phyloP scores from a whole-genome alignment of 768 basidiomycete genomes.

The Tephrocybe sp. region DNA sequence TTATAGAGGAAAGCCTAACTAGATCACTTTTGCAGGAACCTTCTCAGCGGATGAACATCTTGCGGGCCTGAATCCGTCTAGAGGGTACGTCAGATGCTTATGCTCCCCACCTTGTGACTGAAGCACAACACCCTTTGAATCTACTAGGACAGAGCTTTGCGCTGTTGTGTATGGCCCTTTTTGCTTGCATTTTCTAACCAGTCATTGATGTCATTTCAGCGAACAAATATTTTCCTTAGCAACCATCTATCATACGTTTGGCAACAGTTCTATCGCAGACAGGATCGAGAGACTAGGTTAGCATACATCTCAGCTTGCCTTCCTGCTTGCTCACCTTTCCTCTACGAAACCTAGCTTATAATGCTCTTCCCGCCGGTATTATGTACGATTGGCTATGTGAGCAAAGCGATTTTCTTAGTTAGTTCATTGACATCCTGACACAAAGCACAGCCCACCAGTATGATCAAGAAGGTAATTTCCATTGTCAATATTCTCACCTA shows the following conservation, averaged over 20 bases:
- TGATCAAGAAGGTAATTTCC: conserved; percentile 41
- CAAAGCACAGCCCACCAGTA: conserved; percentile 35
- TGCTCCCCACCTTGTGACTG: background rate
- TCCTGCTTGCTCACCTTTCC: no score
- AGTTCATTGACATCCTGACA: no score
- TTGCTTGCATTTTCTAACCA: background rate
- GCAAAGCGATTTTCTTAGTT: background rate
- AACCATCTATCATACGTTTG: conserved; percentile 38
- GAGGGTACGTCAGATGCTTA: conserved; percentile 26
- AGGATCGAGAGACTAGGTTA: conserved; percentile 36
- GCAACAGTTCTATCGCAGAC: conserved; percentile 40
- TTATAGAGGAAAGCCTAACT: background rate
- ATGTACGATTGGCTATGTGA: conserved; percentile 37
- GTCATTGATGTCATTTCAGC: conserved; percentile 15
- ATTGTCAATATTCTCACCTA: no score
- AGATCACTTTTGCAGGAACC: conserved; percentile 23
- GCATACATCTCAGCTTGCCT: background rate
- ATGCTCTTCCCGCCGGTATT: conserved; percentile 37
- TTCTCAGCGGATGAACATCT: conserved; percentile 41
- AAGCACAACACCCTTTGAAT: no score
- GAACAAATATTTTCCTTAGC: conserved; percentile 43
- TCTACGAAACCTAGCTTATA: conserved; percentile 27
- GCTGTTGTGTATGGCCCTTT: conserved; percentile 29
- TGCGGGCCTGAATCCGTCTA: conserved; percentile 38
- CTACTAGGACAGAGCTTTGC: conserved; percentile 32